A percentile compares a stretch with the other conserved stretches of the same genome.
phyloP scores from a whole-genome alignment of 768 basidiomycete genomes.

The Ephemerocybe angulata region DNA sequence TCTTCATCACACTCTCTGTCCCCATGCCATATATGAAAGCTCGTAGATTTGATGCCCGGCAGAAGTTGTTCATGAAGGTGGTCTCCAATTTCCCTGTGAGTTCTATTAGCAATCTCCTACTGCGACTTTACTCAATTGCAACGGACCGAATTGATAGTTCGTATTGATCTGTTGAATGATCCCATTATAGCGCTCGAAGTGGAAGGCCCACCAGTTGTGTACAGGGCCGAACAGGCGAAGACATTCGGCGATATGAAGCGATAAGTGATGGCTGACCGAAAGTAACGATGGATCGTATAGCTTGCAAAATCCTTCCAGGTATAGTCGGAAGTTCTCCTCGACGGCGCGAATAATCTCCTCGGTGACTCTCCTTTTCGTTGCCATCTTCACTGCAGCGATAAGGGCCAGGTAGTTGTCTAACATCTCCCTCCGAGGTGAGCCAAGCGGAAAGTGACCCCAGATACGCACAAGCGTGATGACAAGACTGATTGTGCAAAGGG shows the following conservation, averaged over 20 bases:
- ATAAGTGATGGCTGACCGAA: constrained; percentile 35
- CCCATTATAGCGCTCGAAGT: constrained; percentile 34
- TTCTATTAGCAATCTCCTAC: too few relatives aligned
- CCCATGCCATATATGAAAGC: too few relatives aligned
- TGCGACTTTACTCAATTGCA: too few relatives aligned
- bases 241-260: constrained; percentile 33
- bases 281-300: constrained; percentile 29
- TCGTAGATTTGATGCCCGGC: too few relatives aligned
- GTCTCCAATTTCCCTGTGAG: too few relatives aligned
- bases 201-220: constrained; percentile 34
- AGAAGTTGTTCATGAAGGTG: too few relatives aligned
- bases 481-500: constrained; percentile 28
- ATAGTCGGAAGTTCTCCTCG: constrained; percentile 17
- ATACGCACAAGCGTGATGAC: constrained; percentile 30
- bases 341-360: constrained; percentile 6
- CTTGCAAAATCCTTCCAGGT: constrained; percentile 24
- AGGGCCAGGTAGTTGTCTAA: constrained; percentile 22
- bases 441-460: constrained; percentile 25
- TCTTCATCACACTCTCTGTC: too few relatives aligned
- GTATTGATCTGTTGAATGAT: constrained; percentile 16
- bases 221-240: constrained; percentile 32
- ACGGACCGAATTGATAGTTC: too few relatives aligned
- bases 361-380: constrained; percentile 18
- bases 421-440: constrained; percentile 17
- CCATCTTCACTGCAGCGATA: constrained; percentile 18